phyloP scores from a whole-genome alignment of 2,329 filamentous ascomycete genomes.

The Penicillium sp. region DNA sequence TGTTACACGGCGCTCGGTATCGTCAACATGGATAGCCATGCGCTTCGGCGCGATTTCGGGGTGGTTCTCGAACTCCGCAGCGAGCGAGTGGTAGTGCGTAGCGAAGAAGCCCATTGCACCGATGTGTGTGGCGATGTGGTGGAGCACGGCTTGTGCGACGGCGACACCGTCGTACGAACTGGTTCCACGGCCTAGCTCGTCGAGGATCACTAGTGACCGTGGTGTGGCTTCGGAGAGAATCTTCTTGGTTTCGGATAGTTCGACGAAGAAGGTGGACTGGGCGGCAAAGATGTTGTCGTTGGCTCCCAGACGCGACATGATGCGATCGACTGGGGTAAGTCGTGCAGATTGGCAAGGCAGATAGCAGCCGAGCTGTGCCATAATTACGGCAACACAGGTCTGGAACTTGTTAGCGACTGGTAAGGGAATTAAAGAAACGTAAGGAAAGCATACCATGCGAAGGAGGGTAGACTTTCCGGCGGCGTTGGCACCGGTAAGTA shows the following conservation, averaged over 20 bases:
- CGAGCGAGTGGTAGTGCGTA: slow-evolving; percentile 93
- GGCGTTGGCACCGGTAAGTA: slow-evolving; percentile 94
- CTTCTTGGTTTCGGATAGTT: slow-evolving; percentile 96
- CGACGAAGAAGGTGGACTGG: slow-evolving; percentile 97
- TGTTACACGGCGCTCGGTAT: slow-evolving; percentile 79
- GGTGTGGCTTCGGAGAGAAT: slow-evolving; percentile 92
- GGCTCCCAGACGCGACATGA: slow-evolving; percentile 96
- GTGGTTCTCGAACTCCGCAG: slow-evolving; percentile 84
- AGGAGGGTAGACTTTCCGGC: slow-evolving; percentile 96
- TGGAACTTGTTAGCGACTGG: slow-evolving; percentile 39
- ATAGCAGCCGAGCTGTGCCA: slow-evolving; percentile 94
- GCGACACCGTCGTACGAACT: slow-evolving; percentile 95
- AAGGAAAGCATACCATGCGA: slow-evolving; percentile 69
- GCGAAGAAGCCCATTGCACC: slow-evolving; percentile 96
- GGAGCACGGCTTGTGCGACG: slow-evolving; percentile 94
- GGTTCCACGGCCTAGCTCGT: slow-evolving; percentile 92
- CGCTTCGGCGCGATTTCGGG: slow-evolving; percentile 82
- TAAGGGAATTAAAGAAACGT: background rate
- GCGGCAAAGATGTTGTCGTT: slow-evolving; percentile 99
- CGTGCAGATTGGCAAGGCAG: slow-evolving; percentile 79
- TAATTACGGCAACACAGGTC: slow-evolving; percentile 94
- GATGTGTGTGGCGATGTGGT: slow-evolving; percentile 89
- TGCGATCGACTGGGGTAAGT: slow-evolving; percentile 89
- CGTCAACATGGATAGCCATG: slow-evolving; percentile 95
- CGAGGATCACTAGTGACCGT: slow-evolving; percentile 90